A percentile compares a stretch with the other conserved stretches of the same genome.
Evolutionary conservation across 2,329 filamentous ascomycete genomes (phyloP).

Genomic region (Aspergillus aculeatus): DNA sequence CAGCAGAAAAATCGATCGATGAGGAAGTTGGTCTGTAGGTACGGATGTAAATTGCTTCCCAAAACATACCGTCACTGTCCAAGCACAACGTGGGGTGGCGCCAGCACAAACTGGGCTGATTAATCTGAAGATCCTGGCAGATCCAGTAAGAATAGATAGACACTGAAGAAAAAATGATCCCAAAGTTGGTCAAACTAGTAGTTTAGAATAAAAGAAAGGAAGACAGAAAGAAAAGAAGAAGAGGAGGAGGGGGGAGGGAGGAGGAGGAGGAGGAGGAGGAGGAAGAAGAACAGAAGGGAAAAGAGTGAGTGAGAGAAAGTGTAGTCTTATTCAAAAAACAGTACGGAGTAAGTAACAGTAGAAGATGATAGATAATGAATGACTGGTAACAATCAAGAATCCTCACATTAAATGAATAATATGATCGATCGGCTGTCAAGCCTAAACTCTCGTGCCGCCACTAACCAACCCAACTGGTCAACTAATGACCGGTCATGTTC

Average conservation of each 20-base stretch:
- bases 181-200: too few relatives aligned
- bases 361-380: neutral
- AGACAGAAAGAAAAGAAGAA: too few relatives aligned
- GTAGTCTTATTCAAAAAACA: too few relatives aligned
- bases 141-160: neutral
- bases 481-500: neutral
- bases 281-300: too few relatives aligned
- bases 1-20: neutral
- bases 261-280: too few relatives aligned
- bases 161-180: neutral
- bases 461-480: conserved; percentile 1
- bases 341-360: neutral
- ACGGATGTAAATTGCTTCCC: neutral
- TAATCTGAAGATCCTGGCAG: neutral
- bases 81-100: neutral
- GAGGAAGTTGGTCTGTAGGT: neutral
- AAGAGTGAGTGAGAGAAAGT: too few relatives aligned
- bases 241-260: too few relatives aligned
- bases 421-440: neutral
- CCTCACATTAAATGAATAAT: neutral
- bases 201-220: too few relatives aligned
- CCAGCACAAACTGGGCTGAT: neutral
- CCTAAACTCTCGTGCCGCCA: neutral
- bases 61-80: neutral
- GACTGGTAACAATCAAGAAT: neutral